These are phyloP conservation scores for Neonectria hederae DNA, from an alignment of 2,329 filamentous ascomycete species.

Conservation along the genomic window DNA sequence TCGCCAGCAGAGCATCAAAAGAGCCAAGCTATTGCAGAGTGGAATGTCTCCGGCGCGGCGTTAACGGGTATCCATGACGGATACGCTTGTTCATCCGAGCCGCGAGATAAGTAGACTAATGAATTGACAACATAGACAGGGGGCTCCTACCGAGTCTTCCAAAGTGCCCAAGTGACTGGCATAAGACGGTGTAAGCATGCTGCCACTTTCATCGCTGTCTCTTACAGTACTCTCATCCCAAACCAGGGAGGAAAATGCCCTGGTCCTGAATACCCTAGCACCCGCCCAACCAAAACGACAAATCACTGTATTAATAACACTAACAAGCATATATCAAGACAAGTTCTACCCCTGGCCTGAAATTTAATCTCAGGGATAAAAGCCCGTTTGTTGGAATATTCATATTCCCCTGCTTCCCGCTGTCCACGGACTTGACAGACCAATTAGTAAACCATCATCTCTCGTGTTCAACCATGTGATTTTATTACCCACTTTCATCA, in stretches of 20 bases:
- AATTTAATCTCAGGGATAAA: too few species aligned
- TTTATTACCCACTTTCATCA: conserved; percentile 35
- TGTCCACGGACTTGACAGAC: conserved; percentile 5
- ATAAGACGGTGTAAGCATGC: not conserved
- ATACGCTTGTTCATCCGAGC: too few species aligned
- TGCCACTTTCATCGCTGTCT: not conserved
- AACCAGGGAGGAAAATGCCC: not conserved
- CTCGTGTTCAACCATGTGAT: conserved; percentile 20
- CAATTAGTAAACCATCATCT: conserved; percentile 6
- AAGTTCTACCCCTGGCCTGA: too few species aligned
- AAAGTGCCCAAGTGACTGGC: not conserved
- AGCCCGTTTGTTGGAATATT: too few species aligned
- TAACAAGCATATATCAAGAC: too few species aligned
- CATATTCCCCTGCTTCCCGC: not conserved
- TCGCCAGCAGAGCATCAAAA: too few species aligned
- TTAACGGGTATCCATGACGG: not conserved
- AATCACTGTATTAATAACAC: too few species aligned
- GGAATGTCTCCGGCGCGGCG: not conserved
- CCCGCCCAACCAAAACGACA: too few species aligned
- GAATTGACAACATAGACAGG: too few species aligned
- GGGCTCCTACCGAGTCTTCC: not conserved
- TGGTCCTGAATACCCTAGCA: not conserved
- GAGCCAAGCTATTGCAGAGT: not conserved
- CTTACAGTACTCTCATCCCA: not conserved
- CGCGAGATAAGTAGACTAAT: too few species aligned